Base-by-base conservation (phyloP, 2,329 filamentous ascomycete species). In the Zymoseptoria tritici region DNA sequence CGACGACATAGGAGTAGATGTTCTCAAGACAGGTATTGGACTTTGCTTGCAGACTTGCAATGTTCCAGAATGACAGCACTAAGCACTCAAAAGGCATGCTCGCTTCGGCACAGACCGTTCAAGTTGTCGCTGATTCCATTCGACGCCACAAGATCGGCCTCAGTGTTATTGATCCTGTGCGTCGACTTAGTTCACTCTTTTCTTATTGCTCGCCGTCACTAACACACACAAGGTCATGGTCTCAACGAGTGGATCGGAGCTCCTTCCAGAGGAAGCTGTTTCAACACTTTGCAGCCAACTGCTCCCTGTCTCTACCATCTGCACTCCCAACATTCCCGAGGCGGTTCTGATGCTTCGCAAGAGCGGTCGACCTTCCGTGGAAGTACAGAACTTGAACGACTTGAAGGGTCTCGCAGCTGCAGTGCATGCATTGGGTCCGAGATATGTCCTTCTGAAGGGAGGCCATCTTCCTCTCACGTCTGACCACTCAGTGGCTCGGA, bases 401-500 rank as follows among this genome's bases (percentile, higher is more conserved):
- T 74, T 97, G 49, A 85, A 91, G 66, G 70, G 75, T 0, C 79
- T 96, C 36, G 91, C 89, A 0, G 84, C 82, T 62, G 76, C 78
- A 11, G 79, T 96, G 7, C 83, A 85, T 49, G 72, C 74, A 1
- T 78, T 96, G 0, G 92, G 92, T 0, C 87, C 91, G 0, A 82
- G 83, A 64, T 91, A 88, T 77, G 88, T 97, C 29, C 81, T 97
- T 9, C 79, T 97, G 60, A 97, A 97, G 75, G 93, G 93, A 50
- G 93, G 93, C 0, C 94, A 97, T 75, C 74, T 88, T n/a, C 91
- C 93, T 1, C 82, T 97, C 64, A 85, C 81, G 4, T 80, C 78
- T 55, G 83, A 87, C 54, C 79, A 85, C 21, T 79, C 78, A 5
- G 81, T 83, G 0, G 87, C 90, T 0, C 78, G 75, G 52, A 76